Conservation (phyloP, 2,329 filamentous ascomycete genomes). For the Aspergillus versicolor region DNA sequence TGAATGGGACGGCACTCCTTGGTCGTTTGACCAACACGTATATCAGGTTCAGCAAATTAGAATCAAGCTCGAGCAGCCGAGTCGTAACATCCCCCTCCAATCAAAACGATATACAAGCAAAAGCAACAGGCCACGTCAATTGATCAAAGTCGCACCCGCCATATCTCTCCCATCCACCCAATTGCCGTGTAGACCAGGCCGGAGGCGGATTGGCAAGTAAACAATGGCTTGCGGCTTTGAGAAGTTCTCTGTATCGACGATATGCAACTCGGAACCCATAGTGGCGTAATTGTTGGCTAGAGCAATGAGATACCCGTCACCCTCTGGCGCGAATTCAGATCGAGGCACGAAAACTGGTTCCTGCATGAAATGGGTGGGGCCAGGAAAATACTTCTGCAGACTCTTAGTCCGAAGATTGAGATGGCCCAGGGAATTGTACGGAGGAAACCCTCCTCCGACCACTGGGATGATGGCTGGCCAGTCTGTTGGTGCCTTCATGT, state of each 20-base stretch:
- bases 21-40: too few relatives aligned
- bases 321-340: constrained; percentile 10
- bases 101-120: too few relatives aligned
- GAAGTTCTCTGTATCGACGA: constrained; percentile 18
- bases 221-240: constrained; percentile 12
- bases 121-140: too few relatives aligned
- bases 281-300: constrained; percentile 23
- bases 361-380: constrained; percentile 36
- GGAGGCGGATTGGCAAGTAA: constrained; percentile 16
- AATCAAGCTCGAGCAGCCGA: too few relatives aligned
- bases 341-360: constrained; percentile 26
- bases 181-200: constrained; percentile 22
- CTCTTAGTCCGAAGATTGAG: constrained; percentile 38
- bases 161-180: constrained; percentile 17
- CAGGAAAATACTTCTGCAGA: constrained; percentile 48
- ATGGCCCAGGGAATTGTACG: constrained; percentile 51
- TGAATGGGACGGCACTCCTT: too few relatives aligned
- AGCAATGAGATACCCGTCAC: constrained; percentile 23
- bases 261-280: constrained; percentile 23
- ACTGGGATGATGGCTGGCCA: constrained; percentile 26
- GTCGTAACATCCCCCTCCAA: too few relatives aligned
- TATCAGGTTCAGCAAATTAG: too few relatives aligned
- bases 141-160: too few relatives aligned
- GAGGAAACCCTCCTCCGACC: constrained; percentile 31
- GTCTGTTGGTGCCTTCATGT: constrained; percentile 38